Percentiles rank a stretch among this genome's conserved stretches.
Conservation (phyloP, 176 grass and related monocot species). For the sorghum (Sorghum bicolor) region Sorghum_bicolor_NCBIv3 NC_012875.2:49202001-49202500, state of each 20-base stretch:
- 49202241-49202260: not conserved
- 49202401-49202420: too few species aligned
- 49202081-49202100: not conserved
- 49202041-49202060: not conserved
- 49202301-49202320: not conserved
- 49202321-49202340: not conserved
- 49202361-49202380: not conserved
- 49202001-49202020: not conserved
- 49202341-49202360: not conserved
- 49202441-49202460: not conserved
- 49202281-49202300: not conserved
- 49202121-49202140: not conserved
- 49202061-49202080: not conserved
- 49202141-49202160: not conserved
- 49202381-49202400: not conserved
- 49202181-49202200: not conserved
- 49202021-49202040: not conserved
- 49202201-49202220: not conserved
- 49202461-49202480: constrained; percentile 55
- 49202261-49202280: not conserved
- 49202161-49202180: not conserved
- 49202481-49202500: constrained; percentile 54
- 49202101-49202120: not conserved
- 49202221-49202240: not conserved
- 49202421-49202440: not conserved